Conservation (phyloP, 768 basidiomycete genomes). For the Fibroporia radiculosa region DNA sequence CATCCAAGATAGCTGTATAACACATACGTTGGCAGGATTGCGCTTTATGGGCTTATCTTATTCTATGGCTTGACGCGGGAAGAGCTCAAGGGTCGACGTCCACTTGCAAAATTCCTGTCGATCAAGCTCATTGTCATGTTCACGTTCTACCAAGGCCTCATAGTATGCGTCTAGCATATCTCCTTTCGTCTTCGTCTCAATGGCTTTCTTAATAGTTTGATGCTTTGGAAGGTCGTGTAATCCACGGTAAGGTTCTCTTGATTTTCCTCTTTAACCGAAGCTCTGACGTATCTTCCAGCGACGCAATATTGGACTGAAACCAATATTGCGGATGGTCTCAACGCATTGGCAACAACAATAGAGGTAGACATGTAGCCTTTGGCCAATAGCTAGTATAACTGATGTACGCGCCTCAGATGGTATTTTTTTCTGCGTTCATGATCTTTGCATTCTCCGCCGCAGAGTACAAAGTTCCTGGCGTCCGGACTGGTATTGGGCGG, state of each 20-base stretch:
- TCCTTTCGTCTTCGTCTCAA: too few relatives aligned
- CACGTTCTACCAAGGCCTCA: conserved; percentile 81
- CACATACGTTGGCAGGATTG: conserved; percentile 39
- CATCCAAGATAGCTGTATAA: neutral
- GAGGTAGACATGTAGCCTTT: conserved; percentile 43
- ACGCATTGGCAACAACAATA: conserved; percentile 74
- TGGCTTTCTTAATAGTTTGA: conserved; percentile 40
- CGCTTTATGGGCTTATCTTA: conserved; percentile 77
- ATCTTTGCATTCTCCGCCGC: conserved; percentile 72
- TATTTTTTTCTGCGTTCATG: conserved; percentile 71
- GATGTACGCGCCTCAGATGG: conserved; percentile 48
- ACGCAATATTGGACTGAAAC: conserved; percentile 77
- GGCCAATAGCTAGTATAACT: conserved; percentile 1
- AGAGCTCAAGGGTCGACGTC: conserved; percentile 69
- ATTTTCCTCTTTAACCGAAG: neutral
- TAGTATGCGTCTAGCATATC: conserved; percentile 35
- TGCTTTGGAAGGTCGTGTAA: conserved; percentile 59
- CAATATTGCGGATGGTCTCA: conserved; percentile 80
- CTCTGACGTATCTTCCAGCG: conserved; percentile 27
- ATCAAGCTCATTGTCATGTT: conserved; percentile 87
- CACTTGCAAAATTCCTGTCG: conserved; percentile 76
- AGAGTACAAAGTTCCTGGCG: conserved; percentile 50
- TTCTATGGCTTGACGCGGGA: conserved; percentile 80
- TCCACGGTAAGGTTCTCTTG: conserved; percentile 39
- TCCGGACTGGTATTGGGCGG: conserved; percentile 52